Percentiles rank a stretch among this genome's conserved stretches.
phyloP scores from a whole-genome alignment of 805 yeast species.

The Cyberlindnera mrakii region DNA sequence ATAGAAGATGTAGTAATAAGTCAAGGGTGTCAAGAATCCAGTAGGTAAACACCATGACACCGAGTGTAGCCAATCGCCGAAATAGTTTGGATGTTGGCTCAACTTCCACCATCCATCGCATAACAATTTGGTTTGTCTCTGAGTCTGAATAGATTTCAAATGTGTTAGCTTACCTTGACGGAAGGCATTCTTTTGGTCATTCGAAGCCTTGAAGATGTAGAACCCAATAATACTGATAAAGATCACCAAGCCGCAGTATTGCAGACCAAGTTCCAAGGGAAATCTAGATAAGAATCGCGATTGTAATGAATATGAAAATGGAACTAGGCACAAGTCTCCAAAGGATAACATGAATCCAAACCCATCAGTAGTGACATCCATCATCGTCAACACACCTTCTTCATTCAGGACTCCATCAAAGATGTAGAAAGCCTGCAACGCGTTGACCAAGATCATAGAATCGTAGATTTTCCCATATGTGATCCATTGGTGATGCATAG shows the following conservation, averaged over 20 bases:
- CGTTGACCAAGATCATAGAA: constrained; percentile 63
- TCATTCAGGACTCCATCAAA: constrained; percentile 91
- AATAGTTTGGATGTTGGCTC: constrained; percentile 89
- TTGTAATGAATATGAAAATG: constrained; percentile 86
- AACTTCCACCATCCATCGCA: constrained; percentile 95
- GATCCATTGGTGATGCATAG: constrained; percentile 76
- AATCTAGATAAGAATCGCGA: constrained; percentile 71
- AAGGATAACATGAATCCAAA: constrained; percentile 94
- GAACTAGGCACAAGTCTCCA: constrained; percentile 91
- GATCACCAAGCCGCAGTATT: constrained; percentile 33
- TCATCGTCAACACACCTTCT: constrained; percentile 86
- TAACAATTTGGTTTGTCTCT: constrained; percentile 72
- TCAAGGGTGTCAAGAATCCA: constrained; percentile 71
- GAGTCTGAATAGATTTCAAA: constrained; percentile 63
- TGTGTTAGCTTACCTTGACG: constrained; percentile 69
- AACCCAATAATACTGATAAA: constrained; percentile 56
- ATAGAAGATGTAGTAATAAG: constrained; percentile 82
- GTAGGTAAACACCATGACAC: constrained; percentile 91
- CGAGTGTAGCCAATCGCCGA: constrained; percentile 93
- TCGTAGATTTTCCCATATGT: constrained; percentile 54
- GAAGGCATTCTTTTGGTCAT: constrained; percentile 79
- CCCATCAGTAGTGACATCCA: constrained; percentile 94
- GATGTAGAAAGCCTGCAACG: constrained; percentile 74
- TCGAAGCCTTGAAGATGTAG: constrained; percentile 77
- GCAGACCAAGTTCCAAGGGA: constrained; percentile 46